Evolutionary conservation across 345 rosid genomes (phyloP).

Genomic region (Salix viminalis): DNA sequence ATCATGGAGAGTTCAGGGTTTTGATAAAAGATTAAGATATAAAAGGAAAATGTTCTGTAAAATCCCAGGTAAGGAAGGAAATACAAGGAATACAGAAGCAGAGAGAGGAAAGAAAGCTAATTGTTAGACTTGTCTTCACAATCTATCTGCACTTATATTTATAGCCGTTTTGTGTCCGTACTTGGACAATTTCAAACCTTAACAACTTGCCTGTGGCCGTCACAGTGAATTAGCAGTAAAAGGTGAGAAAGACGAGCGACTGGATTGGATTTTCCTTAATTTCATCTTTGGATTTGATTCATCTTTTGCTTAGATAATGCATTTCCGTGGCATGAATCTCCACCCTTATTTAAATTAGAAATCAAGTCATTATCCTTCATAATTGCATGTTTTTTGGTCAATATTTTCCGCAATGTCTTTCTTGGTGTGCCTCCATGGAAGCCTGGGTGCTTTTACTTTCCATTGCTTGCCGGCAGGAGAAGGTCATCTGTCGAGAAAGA

Average conservation of each 20-base stretch:
- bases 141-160: neutral
- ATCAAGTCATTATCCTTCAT: neutral
- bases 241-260: neutral
- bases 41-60: neutral
- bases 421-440: neutral
- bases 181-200: neutral
- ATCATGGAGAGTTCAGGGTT: neutral
- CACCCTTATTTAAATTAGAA: neutral
- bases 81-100: neutral
- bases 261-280: neutral
- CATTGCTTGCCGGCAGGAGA: neutral
- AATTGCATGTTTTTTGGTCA: neutral
- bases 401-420: neutral
- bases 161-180: neutral
- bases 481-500: neutral
- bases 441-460: neutral
- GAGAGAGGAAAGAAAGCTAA: neutral
- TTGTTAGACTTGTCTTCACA: neutral
- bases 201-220: neutral
- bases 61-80: neutral
- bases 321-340: neutral
- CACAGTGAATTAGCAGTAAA: neutral
- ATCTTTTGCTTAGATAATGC: neutral
- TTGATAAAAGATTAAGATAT: neutral
- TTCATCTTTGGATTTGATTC: neutral